Evolutionary conservation across 768 basidiomycete species (phyloP), one percentile per base, ranked within the genome.

Genomic region (Amanita muscaria): DNA sequence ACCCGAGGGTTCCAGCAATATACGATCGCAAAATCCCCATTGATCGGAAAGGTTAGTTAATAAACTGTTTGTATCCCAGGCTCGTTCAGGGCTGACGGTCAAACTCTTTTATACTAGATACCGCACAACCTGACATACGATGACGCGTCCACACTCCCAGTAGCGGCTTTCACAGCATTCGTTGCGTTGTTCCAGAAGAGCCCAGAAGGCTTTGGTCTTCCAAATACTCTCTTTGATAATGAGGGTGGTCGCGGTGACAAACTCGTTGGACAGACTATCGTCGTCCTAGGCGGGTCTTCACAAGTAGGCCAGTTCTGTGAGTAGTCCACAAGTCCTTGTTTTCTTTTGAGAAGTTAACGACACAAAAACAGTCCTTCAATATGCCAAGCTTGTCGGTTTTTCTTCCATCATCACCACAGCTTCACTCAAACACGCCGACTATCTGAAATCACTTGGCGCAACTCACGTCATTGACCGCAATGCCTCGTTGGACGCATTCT

Each of bases 91-190:
- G n/a, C n/a, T n/a, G n/a, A n/a, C n/a, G n/a, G n/a, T n/a, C n/a
- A n/a, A n/a, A n/a, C n/a, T n/a, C n/a, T n/a, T n/a, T n/a, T n/a
- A n/a, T n/a, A n/a, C n/a, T n/a, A n/a, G 61, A 64, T 75, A 23
- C 73, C 72, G 2, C 53, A 55, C 19, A 64, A 59, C 43, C 19
- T 71, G 35, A 62, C 68, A 5, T 70, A 66, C 47, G 72, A 72
- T 11, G 56, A 69, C 34, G 73, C 66, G 1, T 53, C 69, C 3
- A 63, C 70, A 9, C 51, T 74, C 18, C 68, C 73, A 9, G 56
- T 70, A 10, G 69, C 63, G 3, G 47, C 71, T 31, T 64, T 29
- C 27, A 29, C 27, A 24, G 69, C 72, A 15, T 62, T 64, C 22
- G 55, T 68, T 7, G 40, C 72, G 58, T 4, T 56, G 14, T 56